Evolutionary conservation across 1,284 basidiomycete species (phyloP).

Genomic region (Melampsora abietis-canadensis): DNA sequence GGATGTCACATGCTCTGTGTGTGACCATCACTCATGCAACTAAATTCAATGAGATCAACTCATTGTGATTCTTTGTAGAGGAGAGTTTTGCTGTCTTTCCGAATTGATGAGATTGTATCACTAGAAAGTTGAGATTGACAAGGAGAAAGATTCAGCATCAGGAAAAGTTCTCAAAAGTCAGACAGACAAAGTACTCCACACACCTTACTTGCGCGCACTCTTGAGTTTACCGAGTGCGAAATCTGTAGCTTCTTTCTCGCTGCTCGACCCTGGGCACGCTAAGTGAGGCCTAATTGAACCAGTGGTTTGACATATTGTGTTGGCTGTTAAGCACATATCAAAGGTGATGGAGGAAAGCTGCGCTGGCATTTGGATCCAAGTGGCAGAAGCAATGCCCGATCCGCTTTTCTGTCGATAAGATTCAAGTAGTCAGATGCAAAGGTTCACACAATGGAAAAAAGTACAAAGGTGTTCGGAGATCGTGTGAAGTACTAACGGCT

Average conservation of each 20-base stretch:
- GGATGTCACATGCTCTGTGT: no score
- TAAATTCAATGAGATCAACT: no score
- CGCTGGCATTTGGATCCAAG: neutral
- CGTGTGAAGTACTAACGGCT: constrained; percentile 8
- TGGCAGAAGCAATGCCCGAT: neutral
- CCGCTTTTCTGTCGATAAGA: neutral
- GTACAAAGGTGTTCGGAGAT: neutral
- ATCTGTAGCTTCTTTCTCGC: constrained; percentile 10
- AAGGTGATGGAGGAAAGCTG: neutral
- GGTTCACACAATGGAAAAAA: neutral
- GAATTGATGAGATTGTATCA: no score
- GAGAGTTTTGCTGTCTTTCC: no score
- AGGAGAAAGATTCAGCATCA: no score
- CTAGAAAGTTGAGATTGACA: no score
- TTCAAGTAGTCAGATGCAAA: neutral
- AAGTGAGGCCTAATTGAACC: constrained; percentile 4
- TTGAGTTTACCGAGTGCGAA: constrained; percentile 16
- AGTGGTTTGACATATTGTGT: constrained; percentile 12
- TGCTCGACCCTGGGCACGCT: constrained; percentile 8
- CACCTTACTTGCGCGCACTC: no score
- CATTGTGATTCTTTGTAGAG: no score
- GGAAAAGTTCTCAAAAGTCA: no score
- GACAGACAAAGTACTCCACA: no score
- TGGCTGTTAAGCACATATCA: constrained; percentile 8
- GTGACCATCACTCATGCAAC: no score